A percentile compares a stretch with the other conserved stretches of the same genome.
These are phyloP conservation scores for Inonotus obliquus DNA, from an alignment of 1,284 basidiomycete species.

Conservation along the genomic window DNA sequence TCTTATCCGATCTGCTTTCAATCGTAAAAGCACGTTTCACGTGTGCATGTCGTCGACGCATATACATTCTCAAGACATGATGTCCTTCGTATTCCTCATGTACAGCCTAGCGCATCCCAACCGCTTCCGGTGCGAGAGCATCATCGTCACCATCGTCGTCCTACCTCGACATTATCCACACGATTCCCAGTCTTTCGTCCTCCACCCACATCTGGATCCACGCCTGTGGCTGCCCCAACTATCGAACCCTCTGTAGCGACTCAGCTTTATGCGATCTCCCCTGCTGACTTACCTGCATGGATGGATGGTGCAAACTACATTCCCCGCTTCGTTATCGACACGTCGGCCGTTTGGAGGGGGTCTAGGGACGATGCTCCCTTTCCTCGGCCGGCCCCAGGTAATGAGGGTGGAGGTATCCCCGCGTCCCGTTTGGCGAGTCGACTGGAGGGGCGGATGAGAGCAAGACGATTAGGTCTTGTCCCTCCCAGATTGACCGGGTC, in stretches of 20 bases:
- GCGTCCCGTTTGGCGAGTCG: background rate
- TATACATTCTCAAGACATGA: constrained; percentile 75
- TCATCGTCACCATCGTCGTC: constrained; percentile 18
- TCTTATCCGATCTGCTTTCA: background rate
- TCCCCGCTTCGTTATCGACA: constrained; percentile 4
- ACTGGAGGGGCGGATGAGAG: background rate
- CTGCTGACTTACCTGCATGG: background rate
- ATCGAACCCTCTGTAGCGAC: background rate
- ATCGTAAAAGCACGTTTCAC: constrained; percentile 57
- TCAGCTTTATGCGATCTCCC: background rate
- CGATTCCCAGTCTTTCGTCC: constrained; percentile 17
- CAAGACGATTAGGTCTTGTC: background rate
- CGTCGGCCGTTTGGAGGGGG: background rate
- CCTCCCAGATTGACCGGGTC: background rate
- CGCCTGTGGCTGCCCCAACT: background rate
- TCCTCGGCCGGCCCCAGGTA: background rate
- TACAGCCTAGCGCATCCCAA: constrained; percentile 25
- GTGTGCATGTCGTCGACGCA: constrained; percentile 75
- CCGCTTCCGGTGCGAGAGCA: background rate
- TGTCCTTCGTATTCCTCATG: constrained; percentile 55
- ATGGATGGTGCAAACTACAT: background rate
- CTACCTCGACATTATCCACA: constrained; percentile 15
- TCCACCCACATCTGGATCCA: background rate
- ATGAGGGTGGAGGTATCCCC: background rate
- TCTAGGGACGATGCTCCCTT: background rate